Conservation (phyloP, 2,329 filamentous ascomycete genomes). For the Colletotrichum trifolii region DNA sequence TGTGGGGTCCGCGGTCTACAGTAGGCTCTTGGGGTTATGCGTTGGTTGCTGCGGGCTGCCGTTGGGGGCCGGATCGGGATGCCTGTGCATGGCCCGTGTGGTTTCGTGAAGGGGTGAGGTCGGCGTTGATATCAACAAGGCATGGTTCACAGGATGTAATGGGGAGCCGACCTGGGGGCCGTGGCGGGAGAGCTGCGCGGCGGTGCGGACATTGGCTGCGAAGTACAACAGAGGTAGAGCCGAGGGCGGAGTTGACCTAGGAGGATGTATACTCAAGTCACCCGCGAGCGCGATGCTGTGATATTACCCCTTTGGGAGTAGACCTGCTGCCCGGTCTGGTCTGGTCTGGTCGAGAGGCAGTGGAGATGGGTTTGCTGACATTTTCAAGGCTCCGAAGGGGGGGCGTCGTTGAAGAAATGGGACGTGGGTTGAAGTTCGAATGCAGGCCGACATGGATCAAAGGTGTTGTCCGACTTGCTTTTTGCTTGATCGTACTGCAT, state of each 20-base stretch:
- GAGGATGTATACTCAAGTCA: constrained; percentile 22
- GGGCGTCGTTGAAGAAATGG: constrained; percentile 10
- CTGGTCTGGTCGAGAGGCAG: neutral
- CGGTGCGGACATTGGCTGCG: constrained; percentile 10
- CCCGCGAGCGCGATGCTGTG: constrained; percentile 1
- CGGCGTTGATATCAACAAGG: neutral
- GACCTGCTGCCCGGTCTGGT: constrained; percentile 12
- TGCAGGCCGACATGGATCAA: too few relatives aligned
- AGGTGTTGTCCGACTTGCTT: too few relatives aligned
- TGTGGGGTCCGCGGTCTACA: neutral
- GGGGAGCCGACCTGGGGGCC: neutral
- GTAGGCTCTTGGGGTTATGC: neutral
- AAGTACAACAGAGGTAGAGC: constrained; percentile 13
- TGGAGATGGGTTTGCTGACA: too few relatives aligned
- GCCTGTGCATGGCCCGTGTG: neutral
- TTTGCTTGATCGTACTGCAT: too few relatives aligned
- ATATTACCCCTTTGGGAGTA: constrained; percentile 3
- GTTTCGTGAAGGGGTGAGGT: neutral
- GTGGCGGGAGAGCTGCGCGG: neutral
- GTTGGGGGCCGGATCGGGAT: neutral
- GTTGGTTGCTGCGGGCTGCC: constrained; percentile 1
- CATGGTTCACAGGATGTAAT: neutral
- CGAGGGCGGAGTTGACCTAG: neutral
- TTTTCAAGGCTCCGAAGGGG: neutral
- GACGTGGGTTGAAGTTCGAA: too few relatives aligned